These are phyloP conservation scores for Agapanthus africanus DNA, from an alignment of 106 monocot genomes.

Conservation along the genomic window DNA sequence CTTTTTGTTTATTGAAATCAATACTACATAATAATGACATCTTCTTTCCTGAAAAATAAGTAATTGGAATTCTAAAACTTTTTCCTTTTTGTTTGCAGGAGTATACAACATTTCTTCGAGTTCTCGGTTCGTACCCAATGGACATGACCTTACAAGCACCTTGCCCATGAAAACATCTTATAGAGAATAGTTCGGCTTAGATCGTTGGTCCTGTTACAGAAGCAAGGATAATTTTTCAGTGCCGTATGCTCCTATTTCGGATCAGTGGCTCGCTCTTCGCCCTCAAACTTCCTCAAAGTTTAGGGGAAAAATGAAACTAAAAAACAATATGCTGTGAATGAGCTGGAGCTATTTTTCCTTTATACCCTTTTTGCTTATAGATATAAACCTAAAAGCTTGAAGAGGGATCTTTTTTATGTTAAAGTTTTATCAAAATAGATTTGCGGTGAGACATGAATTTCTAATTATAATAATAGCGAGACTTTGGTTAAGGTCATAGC, in stretches of 20 bases:
- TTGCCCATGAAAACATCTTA: neutral
- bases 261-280: neutral
- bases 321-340: neutral
- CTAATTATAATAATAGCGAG: neutral
- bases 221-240: neutral
- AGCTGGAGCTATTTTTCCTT: neutral
- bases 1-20: neutral
- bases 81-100: slow-evolving; percentile 20
- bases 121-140: slow-evolving; percentile 31
- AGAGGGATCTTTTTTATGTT: neutral
- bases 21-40: neutral
- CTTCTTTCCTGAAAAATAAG: neutral
- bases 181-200: neutral
- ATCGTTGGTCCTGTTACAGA: neutral
- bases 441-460: neutral
- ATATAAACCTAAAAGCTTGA: neutral
- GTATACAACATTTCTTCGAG: slow-evolving; percentile 23
- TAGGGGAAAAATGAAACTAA: neutral
- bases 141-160: neutral
- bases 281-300: neutral
- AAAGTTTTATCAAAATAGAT: neutral
- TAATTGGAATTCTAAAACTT: neutral
- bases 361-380: neutral
- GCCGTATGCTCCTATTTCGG: neutral
- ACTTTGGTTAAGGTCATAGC: neutral